phyloP scores from a whole-genome alignment of 805 yeast species.

The Ogataea angusta region DNA sequence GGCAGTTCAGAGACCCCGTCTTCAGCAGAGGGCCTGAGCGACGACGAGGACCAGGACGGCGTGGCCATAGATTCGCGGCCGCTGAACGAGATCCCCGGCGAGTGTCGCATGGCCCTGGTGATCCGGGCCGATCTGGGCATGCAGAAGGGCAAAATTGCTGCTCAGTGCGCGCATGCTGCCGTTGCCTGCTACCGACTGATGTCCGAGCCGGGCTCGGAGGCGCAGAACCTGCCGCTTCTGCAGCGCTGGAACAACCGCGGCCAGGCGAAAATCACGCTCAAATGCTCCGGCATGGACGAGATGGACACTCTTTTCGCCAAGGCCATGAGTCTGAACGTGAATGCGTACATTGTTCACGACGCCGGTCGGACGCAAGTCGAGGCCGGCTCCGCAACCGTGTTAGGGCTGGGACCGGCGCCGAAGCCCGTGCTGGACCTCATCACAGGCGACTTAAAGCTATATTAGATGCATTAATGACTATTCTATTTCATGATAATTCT shows the following conservation, averaged over 20 bases:
- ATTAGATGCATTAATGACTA: constrained; percentile 33
- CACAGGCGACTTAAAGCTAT: constrained; percentile 74
- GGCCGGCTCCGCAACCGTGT: constrained; percentile 93
- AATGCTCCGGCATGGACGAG: constrained; percentile 64
- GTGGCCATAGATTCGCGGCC: constrained; percentile 58
- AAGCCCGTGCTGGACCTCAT: constrained; percentile 72
- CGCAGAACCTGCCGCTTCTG: constrained; percentile 61
- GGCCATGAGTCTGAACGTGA: constrained; percentile 76
- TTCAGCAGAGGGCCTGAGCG: constrained; percentile 23
- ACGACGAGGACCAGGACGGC: constrained; percentile 26
- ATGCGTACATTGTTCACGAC: constrained; percentile 81
- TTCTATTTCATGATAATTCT: constrained; percentile 34
- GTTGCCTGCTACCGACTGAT: constrained; percentile 78
- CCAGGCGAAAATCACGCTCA: constrained; percentile 90
- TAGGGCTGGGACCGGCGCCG: constrained; percentile 98
- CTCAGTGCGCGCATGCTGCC: constrained; percentile 98
- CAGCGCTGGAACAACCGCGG: constrained; percentile 79
- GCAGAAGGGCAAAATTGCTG: constrained; percentile 95
- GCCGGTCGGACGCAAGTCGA: constrained; percentile 97
- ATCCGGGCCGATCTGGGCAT: constrained; percentile 86
- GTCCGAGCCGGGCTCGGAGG: constrained; percentile 46
- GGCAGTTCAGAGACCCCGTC: constrained; percentile 20
- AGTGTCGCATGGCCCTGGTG: constrained; percentile 80
- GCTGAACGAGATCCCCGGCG: constrained; percentile 70
- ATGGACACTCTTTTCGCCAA: constrained; percentile 75